Conservation (phyloP, 208 protist genomes). For the Trypanosoma theileri region DNA sequence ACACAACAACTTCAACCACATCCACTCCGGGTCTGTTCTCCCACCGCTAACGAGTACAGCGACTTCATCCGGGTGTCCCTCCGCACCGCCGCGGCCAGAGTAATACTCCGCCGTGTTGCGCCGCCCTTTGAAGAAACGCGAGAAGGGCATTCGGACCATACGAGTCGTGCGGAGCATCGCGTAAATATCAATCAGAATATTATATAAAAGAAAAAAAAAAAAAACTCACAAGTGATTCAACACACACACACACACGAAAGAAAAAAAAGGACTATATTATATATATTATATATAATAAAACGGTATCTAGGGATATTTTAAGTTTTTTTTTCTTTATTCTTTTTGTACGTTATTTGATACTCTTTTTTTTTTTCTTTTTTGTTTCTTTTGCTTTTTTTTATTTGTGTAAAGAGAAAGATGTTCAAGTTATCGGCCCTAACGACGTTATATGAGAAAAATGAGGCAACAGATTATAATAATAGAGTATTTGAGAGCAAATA, state of each 20-base stretch:
- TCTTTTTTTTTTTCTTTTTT: too few relatives aligned
- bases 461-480: too few relatives aligned
- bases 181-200: too few relatives aligned
- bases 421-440: too few relatives aligned
- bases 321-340: too few relatives aligned
- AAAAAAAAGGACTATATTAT: constrained; percentile 5
- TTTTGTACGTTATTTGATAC: too few relatives aligned
- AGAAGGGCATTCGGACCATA: background rate
- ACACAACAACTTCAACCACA: constrained; percentile 82
- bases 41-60: constrained; percentile 50
- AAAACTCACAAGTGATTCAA: too few relatives aligned
- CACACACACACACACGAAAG: background rate
- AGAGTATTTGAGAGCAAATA: too few relatives aligned
- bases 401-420: too few relatives aligned
- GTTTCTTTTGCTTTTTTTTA: too few relatives aligned
- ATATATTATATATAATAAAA: background rate
- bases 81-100: constrained; percentile 35
- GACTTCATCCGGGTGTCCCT: constrained; percentile 62
- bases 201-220: background rate
- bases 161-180: constrained; percentile 8
- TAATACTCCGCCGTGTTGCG: constrained; percentile 62
- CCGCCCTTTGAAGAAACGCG: constrained; percentile 52
- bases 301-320: too few relatives aligned
- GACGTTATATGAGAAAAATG: too few relatives aligned
- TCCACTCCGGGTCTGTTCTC: constrained; percentile 75